phyloP scores from a whole-genome alignment of 441 rosid species.

The Erodium texanum region DNA sequence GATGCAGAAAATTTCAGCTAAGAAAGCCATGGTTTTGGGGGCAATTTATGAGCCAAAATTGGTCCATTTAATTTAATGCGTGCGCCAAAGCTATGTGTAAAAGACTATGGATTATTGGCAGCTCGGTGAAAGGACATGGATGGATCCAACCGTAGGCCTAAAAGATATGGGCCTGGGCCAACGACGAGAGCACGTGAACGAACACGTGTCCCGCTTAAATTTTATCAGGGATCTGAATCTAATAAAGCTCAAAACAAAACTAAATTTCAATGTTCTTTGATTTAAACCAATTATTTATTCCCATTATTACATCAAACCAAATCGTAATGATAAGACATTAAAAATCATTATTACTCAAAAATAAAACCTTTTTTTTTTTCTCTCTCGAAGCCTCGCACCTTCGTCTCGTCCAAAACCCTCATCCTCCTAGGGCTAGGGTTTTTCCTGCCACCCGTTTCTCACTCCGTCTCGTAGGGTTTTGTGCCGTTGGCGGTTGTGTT shows the following conservation, averaged over 20 bases:
- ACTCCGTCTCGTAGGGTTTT: neutral
- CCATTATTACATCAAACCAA: neutral
- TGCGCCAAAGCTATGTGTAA: too few relatives aligned
- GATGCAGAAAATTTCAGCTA: too few relatives aligned
- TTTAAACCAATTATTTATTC: neutral
- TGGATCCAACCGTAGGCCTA: neutral
- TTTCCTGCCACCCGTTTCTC: neutral
- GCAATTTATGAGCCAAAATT: too few relatives aligned
- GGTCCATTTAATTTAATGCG: too few relatives aligned
- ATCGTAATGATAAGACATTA: neutral
- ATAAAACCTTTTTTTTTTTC: neutral
- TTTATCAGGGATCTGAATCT: neutral
- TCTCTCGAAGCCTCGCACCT: neutral
- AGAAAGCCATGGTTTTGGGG: too few relatives aligned
- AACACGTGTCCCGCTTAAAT: neutral
- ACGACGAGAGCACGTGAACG: neutral
- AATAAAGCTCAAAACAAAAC: neutral
- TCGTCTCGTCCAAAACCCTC: neutral
- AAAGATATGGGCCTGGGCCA: neutral
- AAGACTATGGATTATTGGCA: too few relatives aligned
- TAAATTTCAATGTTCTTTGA: too few relatives aligned
- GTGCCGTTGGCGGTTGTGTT: neutral
- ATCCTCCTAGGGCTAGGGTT: conserved; percentile 24
- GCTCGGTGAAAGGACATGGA: too few relatives aligned
- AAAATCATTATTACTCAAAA: neutral